Conservation (phyloP, 768 basidiomycete species). For the Ramaria sp. region DNA sequence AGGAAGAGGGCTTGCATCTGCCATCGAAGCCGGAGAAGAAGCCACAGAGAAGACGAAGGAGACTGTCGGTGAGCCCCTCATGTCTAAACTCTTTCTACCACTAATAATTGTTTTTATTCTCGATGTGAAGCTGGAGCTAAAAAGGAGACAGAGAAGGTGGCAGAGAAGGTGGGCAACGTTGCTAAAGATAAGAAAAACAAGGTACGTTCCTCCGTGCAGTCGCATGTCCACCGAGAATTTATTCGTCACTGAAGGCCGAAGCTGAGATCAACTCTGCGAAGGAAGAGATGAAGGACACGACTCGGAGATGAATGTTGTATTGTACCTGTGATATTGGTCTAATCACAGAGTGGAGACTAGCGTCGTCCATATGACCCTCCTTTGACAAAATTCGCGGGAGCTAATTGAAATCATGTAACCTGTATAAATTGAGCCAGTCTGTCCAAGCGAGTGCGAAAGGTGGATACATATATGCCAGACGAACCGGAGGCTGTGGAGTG, state of each 20-base stretch:
- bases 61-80: constrained; percentile 20
- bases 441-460: no score
- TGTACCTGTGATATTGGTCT: no score
- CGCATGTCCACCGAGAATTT: constrained; percentile 1
- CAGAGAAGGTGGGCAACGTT: constrained; percentile 5
- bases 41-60: constrained; percentile 28
- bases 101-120: background rate
- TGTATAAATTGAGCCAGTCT: no score
- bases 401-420: no score
- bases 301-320: constrained; percentile 10
- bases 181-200: constrained; percentile 14
- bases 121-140: background rate
- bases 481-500: no score
- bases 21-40: constrained; percentile 31
- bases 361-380: no score
- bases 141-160: constrained; percentile 5
- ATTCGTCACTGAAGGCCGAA: constrained; percentile 7
- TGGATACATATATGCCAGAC: no score
- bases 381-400: no score
- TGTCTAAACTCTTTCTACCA: background rate
- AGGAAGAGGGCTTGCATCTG: constrained; percentile 28
- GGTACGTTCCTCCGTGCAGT: constrained; percentile 6
- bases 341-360: no score
- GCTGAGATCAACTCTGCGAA: constrained; percentile 14
- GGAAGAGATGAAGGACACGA: constrained; percentile 13